Evolutionary conservation across 2,329 filamentous ascomycete genomes (phyloP), one percentile per base, ranked within the genome.

Genomic region (Davidsoniella neocaledoniae): DNA sequence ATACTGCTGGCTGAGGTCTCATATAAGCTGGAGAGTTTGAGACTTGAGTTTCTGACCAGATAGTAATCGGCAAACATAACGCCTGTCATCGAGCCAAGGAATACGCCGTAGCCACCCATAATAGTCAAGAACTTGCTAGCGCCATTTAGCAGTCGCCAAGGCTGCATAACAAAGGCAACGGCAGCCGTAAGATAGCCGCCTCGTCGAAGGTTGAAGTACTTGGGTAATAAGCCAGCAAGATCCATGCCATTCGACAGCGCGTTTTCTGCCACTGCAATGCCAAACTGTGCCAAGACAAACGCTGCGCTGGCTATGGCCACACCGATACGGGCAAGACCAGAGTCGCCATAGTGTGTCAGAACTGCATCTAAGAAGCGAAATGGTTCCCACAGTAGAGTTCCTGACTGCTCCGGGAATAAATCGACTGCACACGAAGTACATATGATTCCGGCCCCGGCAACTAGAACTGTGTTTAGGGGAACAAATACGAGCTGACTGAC

Each of bases 361-460:
- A 62, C 19, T 66, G 68, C 16, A 61, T 65, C 58, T 69, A 72
- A 14, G 69, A 64, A 23, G 68, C 68, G 23, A 68, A 70, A 29
- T 70, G 68, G 17, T 63, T 66, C 47, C 68, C 69, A 46, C n/a
- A 43, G 48, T 29, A 56, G 49, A 66, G 63, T 14, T 58, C 63
- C 52, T 66, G 64, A 16, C 66, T 62, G 14, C 59, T 61, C n/a
- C 64, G 64, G 67, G 47, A 69, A 68, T 2, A 65, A 64, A 10
- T 63, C 65, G 19, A 68, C 57, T 7, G 64, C 60, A 37, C 66
- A 65, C 14, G 68, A 60, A 2, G 66, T 68, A 43, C 64, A 62
- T 26, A 69, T 66, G 29, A 68, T 58, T 1, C 57, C 59, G 5
- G 66, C 65, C 10, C 54, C 39, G 2, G 51, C 48, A 14, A 56